A percentile compares a stretch with the other conserved stretches of the same genome.
Evolutionary conservation across 208 protist species (phyloP).

Genomic region (Novymonas esmeraldas): DNA sequence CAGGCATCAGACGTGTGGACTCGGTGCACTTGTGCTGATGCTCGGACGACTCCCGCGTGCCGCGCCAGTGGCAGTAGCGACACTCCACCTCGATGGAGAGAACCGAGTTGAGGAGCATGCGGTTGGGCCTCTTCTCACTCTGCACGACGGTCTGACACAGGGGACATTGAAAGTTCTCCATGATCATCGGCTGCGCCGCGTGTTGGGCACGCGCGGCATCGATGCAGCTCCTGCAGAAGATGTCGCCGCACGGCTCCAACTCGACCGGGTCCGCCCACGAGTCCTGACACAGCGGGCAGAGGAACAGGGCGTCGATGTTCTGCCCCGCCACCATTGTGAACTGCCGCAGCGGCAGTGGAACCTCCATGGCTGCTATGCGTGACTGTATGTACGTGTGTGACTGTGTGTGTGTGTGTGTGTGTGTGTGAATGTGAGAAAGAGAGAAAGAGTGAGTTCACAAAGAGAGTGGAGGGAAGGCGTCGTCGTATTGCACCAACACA

Average conservation of each 20-base stretch:
- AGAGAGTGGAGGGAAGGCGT: too few species aligned
- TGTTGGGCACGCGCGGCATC: conserved; percentile 16
- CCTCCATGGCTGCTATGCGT: not conserved
- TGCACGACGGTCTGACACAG: conserved; percentile 54
- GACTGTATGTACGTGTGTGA: not conserved
- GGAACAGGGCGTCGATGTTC: conserved; percentile 42
- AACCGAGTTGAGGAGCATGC: conserved; percentile 69
- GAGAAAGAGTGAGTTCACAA: not conserved
- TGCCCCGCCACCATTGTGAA: conserved; percentile 36
- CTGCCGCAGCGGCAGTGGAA: conserved; percentile 5
- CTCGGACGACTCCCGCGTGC: conserved; percentile 41
- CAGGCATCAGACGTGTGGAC: not conserved
- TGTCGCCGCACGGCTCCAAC: conserved; percentile 45
- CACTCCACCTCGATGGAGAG: conserved; percentile 61
- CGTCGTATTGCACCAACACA: too few species aligned
- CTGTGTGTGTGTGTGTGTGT: not conserved
- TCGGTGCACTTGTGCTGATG: conserved; percentile 30
- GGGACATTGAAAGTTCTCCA: conserved; percentile 51
- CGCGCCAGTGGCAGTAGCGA: conserved; percentile 58
- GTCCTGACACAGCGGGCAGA: conserved; percentile 74
- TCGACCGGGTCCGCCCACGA: conserved; percentile 68
- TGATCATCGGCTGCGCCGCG: conserved; percentile 30
- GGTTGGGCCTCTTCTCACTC: conserved; percentile 54
- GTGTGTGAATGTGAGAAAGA: not conserved
- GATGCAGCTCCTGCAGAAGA: conserved; percentile 70